A percentile compares a stretch with the other conserved stretches of the same genome.
Conservation (phyloP, 768 basidiomycete species). For the Imleria badia region DNA sequence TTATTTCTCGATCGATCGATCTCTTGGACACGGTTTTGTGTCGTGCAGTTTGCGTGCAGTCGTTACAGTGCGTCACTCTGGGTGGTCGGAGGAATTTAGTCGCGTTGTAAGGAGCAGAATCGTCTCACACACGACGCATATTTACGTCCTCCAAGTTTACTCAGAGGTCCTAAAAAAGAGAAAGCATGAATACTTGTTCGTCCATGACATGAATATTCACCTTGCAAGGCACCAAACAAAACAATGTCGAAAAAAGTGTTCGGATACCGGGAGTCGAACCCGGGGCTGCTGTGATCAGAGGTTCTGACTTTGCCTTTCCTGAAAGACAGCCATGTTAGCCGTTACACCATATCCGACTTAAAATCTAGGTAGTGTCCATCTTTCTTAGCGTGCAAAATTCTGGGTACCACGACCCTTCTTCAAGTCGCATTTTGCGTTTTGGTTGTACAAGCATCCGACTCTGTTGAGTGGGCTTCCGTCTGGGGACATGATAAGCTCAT, state of each 20-base stretch:
- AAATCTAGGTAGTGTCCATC: accelerated
- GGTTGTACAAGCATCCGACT: too few relatives aligned
- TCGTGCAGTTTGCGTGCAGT: background rate
- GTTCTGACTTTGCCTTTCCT: background rate
- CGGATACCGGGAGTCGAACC: slow-evolving; percentile 39
- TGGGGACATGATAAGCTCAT: too few relatives aligned
- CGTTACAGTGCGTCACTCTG: background rate
- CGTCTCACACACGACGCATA: background rate
- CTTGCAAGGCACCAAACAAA: too few relatives aligned
- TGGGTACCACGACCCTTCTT: too few relatives aligned
- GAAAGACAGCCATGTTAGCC: slow-evolving; percentile 39
- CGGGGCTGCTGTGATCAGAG: slow-evolving; percentile 34
- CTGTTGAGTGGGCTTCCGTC: too few relatives aligned
- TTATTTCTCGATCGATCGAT: too few relatives aligned
- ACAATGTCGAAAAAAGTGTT: slow-evolving; percentile 18
- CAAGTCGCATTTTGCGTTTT: too few relatives aligned
- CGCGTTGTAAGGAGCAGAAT: too few relatives aligned
- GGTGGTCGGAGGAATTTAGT: background rate
- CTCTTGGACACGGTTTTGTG: background rate
- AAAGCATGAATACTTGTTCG: too few relatives aligned
- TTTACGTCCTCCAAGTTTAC: background rate
- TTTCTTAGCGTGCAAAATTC: too few relatives aligned
- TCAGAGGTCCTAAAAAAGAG: background rate
- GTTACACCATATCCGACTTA: slow-evolving; percentile 36
- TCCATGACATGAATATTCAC: too few relatives aligned